phyloP scores from a whole-genome alignment of 441 rosid genomes.

The Gossypium gossypioides region DNA sequence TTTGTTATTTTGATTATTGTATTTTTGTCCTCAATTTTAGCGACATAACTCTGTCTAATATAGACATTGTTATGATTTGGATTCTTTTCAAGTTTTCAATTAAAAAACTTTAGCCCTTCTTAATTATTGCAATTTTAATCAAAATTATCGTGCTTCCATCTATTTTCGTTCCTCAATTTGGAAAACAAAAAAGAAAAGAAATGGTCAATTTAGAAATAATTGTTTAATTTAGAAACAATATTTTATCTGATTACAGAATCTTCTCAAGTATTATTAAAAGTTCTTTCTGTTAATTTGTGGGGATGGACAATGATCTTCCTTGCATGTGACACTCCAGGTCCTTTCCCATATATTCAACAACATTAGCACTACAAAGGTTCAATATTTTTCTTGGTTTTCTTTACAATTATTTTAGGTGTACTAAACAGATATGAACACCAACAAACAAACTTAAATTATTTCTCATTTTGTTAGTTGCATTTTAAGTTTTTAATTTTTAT shows the following conservation, averaged over 20 bases:
- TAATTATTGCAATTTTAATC: neutral
- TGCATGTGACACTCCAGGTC: slow-evolving; percentile 50
- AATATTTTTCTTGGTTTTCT: neutral
- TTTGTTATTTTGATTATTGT: slow-evolving; percentile 6
- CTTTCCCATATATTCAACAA: slow-evolving; percentile 23
- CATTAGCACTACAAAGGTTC: slow-evolving; percentile 30
- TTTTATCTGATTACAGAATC: slow-evolving; percentile 10
- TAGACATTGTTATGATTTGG: slow-evolving; percentile 19
- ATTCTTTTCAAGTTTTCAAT: slow-evolving; percentile 15
- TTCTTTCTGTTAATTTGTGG: slow-evolving; percentile 24
- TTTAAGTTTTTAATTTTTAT: neutral
- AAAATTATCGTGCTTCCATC: neutral
- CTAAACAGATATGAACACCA: slow-evolving; percentile 8
- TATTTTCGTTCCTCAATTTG: neutral
- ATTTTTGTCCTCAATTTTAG: slow-evolving; percentile 22
- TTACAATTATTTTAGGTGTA: neutral
- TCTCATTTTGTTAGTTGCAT: neutral
- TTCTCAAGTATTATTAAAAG: slow-evolving; percentile 7
- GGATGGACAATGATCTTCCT: slow-evolving; percentile 46
- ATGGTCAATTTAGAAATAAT: neutral
- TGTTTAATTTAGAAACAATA: neutral
- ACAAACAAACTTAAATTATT: slow-evolving; percentile 12
- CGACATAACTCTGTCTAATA: slow-evolving; percentile 34
- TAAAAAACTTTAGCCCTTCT: neutral
- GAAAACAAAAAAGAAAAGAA: neutral